A percentile compares a stretch with the other conserved stretches of the same genome.
Conservation (phyloP, 2,329 filamentous ascomycete species). For the Colletotrichum camelliae region DNA sequence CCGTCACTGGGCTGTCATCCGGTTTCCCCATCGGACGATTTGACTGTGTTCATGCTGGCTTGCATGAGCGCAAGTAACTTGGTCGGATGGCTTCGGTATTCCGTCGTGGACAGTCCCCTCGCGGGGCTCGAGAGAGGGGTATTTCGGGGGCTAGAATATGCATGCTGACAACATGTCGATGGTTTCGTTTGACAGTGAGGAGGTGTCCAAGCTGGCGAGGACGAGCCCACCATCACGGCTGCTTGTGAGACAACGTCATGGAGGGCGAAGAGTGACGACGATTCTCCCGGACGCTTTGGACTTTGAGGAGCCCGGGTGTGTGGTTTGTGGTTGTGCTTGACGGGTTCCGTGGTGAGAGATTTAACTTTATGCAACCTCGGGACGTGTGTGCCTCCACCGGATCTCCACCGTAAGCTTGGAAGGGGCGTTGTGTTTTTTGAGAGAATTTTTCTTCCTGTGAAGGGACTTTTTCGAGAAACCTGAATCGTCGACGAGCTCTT, state of each 20-base stretch:
- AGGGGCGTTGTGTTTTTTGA: background rate
- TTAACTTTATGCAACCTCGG: conserved; percentile 9
- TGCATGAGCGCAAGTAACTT: background rate
- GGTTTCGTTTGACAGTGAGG: background rate
- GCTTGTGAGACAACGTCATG: conserved; percentile 4
- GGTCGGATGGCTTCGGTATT: background rate
- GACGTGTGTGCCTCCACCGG: conserved; percentile 6
- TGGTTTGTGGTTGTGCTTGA: background rate
- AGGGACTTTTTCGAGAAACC: background rate
- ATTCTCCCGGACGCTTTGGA: background rate
- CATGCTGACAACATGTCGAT: conserved; percentile 1
- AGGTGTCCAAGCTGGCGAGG: background rate
- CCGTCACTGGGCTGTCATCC: background rate
- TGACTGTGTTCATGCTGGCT: background rate
- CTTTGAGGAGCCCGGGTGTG: background rate
- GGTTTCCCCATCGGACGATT: background rate
- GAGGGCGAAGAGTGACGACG: conserved; percentile 4
- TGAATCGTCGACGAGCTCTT: background rate
- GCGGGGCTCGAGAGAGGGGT: background rate
- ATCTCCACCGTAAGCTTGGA: conserved; percentile 7
- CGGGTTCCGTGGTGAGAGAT: conserved; percentile 11
- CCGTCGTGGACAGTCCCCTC: background rate
- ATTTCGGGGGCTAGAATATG: background rate
- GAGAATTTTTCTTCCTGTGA: background rate
- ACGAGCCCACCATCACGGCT: background rate